Base-by-base conservation (phyloP, 495 filamentous ascomycete genomes). In the Aspergillus ellipticus region DNA sequence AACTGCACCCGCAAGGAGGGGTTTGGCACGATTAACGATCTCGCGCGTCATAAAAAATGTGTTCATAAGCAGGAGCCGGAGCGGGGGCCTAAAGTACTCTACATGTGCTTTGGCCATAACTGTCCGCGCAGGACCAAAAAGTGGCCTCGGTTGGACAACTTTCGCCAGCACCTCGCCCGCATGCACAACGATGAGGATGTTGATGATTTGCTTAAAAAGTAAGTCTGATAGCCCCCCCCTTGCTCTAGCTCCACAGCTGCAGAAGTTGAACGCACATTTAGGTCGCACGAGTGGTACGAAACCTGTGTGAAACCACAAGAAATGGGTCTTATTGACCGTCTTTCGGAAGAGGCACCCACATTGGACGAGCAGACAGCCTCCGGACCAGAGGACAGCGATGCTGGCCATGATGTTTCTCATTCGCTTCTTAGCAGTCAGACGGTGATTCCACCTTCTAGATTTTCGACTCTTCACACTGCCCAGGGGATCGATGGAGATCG, bases 121-220 rank as follows among this genome's bases (percentile, higher is more conserved):
- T 96, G 92, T 61, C 77, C 76, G 24, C 83, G 79, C 19, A 85
- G 82, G 51, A 74, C 79, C 16, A 97, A 97, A 72, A 75, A 79
- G 42, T 97, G 93, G 89, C 92, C 89, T 9, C 83, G 94, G 7
- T 69, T 88, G 49, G 94, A 98, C 68, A 98, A 98, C 60, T 98
- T 97, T 70, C 85, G 85, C 63, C 85, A 88, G 53, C 94, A 98
- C 62, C 77, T 96, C 42, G 80, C 79, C 54, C 83, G 88, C n/a
- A 86, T 94, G 65, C 93, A 98, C 70, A 65, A 68, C 19, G 75
- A 80, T 4, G 73, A 80, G 29, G 75, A 85, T 56, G 61, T 78
- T 2, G 75, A 81, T 5, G 58, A 67, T 13, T 76, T 87, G 20
- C 66, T 84, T 47, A 73, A 72, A 51, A 78, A 66, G 87, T 87